phyloP scores from a whole-genome alignment of 306 rosid species.

The Rosa lucieae region DNA sequence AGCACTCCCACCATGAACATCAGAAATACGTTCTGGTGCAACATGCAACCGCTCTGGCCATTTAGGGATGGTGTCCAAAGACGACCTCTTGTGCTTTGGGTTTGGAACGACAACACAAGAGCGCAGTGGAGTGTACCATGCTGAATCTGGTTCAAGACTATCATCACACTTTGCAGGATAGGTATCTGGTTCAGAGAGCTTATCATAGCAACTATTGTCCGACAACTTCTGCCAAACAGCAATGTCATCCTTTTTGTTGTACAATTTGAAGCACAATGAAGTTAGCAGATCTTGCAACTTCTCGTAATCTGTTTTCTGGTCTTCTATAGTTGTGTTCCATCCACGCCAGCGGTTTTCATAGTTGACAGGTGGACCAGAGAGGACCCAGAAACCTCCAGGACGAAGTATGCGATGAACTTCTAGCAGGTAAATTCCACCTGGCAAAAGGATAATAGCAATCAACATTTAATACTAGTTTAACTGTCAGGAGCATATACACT shows the following conservation, averaged over 20 bases:
- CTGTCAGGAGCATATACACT: neutral
- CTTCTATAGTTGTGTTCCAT: conserved; percentile 92
- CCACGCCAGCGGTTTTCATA: conserved; percentile 84
- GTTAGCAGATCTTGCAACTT: conserved; percentile 75
- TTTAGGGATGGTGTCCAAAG: conserved; percentile 50
- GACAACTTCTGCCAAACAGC: conserved; percentile 88
- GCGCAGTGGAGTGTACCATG: conserved; percentile 96
- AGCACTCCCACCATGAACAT: conserved; percentile 56
- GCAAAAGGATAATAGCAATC: conserved; percentile 11
- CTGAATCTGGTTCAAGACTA: conserved; percentile 87
- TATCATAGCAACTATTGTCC: conserved; percentile 63
- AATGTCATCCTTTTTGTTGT: conserved; percentile 87
- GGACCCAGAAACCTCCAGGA: conserved; percentile 95
- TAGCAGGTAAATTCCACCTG: conserved; percentile 89
- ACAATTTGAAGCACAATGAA: conserved; percentile 84
- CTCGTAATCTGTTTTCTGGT: conserved; percentile 77
- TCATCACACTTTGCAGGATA: conserved; percentile 93
- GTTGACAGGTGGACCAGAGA: conserved; percentile 98
- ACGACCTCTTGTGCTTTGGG: conserved; percentile 58
- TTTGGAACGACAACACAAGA: conserved; percentile 73
- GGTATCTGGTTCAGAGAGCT: conserved; percentile 50
- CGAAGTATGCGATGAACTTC: conserved; percentile 94
- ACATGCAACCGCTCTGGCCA: conserved; percentile 79
- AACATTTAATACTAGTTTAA: neutral
- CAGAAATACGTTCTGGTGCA: conserved; percentile 65